A percentile compares a stretch with the other conserved stretches of the same genome.
Conservation (phyloP, 2,329 filamentous ascomycete species). For the Aureobasidium sp. region DNA sequence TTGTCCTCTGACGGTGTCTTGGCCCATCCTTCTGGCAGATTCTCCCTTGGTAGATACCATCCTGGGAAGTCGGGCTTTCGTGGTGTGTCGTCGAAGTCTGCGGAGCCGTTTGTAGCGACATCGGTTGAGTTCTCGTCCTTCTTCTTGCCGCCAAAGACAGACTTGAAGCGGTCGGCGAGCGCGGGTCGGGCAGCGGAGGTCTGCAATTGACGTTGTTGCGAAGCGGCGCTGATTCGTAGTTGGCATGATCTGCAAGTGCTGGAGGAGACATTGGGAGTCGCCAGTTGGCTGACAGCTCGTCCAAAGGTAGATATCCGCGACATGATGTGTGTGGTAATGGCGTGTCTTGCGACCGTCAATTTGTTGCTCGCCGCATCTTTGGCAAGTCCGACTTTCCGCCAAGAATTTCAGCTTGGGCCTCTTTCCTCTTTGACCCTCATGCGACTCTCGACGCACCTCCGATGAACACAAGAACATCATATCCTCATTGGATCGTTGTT, state of each 20-base stretch:
- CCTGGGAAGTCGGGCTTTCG: not conserved
- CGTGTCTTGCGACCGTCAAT: not conserved
- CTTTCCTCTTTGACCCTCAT: not conserved
- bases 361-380: constrained; percentile 5
- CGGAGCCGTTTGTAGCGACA: not conserved
- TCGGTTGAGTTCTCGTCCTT: not conserved
- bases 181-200: not conserved
- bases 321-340: not conserved
- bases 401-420: not conserved
- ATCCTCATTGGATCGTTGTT: too few relatives aligned
- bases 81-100: not conserved
- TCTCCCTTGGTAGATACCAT: not conserved
- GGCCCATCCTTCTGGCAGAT: not conserved
- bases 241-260: constrained; percentile 1
- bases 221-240: not conserved
- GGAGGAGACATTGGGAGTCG: not conserved
- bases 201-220: constrained; percentile 7
- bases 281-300: not conserved
- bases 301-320: constrained; percentile 1
- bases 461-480: not conserved
- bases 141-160: not conserved
- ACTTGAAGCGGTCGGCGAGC: not conserved
- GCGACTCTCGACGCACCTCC: not conserved
- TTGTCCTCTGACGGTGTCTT: constrained; percentile 7
- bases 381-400: constrained; percentile 9